These are phyloP conservation scores for Albizia julibrissin DNA, from an alignment of 306 rosid species.

Conservation along the genomic window DNA sequence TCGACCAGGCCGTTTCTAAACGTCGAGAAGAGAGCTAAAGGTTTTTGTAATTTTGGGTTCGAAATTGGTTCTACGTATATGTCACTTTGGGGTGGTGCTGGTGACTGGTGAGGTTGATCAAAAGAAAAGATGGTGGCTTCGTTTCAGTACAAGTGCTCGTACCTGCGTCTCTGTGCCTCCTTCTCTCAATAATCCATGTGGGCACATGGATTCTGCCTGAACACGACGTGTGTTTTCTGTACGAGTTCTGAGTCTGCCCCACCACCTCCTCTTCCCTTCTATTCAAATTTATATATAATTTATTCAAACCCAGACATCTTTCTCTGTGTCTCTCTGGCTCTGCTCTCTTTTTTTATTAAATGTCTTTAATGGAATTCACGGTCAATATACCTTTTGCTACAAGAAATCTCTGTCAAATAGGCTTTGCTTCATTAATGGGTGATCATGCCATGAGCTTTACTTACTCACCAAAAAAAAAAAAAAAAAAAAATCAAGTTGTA, in stretches of 20 bases:
- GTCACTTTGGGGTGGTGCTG: background rate
- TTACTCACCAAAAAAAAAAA: background rate
- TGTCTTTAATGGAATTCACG: conserved; percentile 55
- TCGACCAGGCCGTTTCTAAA: background rate
- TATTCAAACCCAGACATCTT: conserved; percentile 32
- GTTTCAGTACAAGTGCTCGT: conserved; percentile 29
- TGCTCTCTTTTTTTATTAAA: background rate
- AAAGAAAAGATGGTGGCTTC: conserved; percentile 30
- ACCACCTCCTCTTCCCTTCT: conserved; percentile 33
- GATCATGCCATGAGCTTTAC: conserved; percentile 34
- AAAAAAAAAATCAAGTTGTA: background rate
- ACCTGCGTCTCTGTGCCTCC: background rate
- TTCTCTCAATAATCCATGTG: conserved; percentile 71
- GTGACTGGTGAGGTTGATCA: background rate
- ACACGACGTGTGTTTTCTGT: conserved; percentile 79
- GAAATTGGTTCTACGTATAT: background rate
- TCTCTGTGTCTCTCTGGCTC: conserved; percentile 29
- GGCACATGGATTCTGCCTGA: conserved; percentile 97
- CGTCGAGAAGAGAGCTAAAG: background rate
- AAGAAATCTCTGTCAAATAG: conserved; percentile 30
- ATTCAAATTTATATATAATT: conserved; percentile 15
- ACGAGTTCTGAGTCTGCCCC: conserved; percentile 47
- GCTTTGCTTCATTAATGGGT: conserved; percentile 41
- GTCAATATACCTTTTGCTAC: conserved; percentile 41
- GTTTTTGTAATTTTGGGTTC: background rate